Base-by-base conservation (phyloP, 495 filamentous ascomycete genomes). In the Parachaetomium inaequale region DNA sequence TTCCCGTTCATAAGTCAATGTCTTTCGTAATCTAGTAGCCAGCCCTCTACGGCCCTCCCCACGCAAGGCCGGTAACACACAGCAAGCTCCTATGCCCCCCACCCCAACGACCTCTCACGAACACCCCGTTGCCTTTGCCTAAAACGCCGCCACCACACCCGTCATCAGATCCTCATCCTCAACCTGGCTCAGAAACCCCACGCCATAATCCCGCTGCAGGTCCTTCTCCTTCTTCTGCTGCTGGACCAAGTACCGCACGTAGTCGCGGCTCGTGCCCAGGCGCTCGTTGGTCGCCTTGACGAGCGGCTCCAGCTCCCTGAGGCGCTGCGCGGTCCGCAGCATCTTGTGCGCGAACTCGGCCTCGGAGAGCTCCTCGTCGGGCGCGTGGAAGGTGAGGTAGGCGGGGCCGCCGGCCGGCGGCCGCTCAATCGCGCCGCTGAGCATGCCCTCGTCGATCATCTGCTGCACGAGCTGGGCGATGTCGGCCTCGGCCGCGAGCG, bases 141-240 rank as follows among this genome's bases (percentile, higher is more conserved):
- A 31, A 17, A 25, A 59, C 1, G 29, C 54, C 49, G 26, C 17
- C 19, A 55, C 25, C 17, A 72, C 51, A n/a, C 65, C 72, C 49
- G 63, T 68, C 87, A 90, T 89, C 43, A 90, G 75, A 67, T 90
- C 86, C 70, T 89, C 87, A 52, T 89, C 87, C 53, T 85, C 79
- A 4, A 84, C 75, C 47, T 75, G 68, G 6, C 68, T 68, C 60
- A 74, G 75, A 42, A 76, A 76, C 51, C 34, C 12, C n/a, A 31
- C 6, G 3, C 49, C 36, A 11, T 47, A 36, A 36, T 40, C 15
- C 40, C 54, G 29, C 46, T 56, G 61, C 40, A 26, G 53, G 36
- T 50, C 55, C 56, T 59, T 49, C 40, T 75, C 75, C 43, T 70
- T 71, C 66, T 78, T 82, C 55, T 78, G 76, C 55, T 78, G 75